Percentiles rank a stretch among this genome's conserved stretches.
Conservation (phyloP, 805 yeast genomes). For the Brettanomyces custersianus region DNA sequence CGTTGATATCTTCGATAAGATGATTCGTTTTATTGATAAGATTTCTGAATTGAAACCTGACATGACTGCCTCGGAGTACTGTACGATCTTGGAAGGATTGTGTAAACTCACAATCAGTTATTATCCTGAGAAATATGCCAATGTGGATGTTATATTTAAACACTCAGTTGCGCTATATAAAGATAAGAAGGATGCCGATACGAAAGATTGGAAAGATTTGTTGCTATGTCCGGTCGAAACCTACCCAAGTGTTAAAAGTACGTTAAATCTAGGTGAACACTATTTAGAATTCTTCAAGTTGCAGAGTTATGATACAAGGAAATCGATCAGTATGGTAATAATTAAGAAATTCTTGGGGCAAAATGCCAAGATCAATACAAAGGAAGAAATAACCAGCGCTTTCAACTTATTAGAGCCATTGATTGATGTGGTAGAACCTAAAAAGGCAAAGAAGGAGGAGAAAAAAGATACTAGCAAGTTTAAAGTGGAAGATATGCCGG, state of each 20-base stretch:
- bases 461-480: constrained; percentile 25
- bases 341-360: constrained; percentile 44
- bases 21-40: constrained; percentile 56
- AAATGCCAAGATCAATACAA: constrained; percentile 28
- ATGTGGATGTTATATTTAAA: constrained; percentile 53
- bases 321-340: constrained; percentile 50
- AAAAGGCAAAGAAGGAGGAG: constrained; percentile 11
- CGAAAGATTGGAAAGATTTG: constrained; percentile 28
- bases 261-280: constrained; percentile 32
- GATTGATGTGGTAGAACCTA: constrained; percentile 20
- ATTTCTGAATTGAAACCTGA: constrained; percentile 53
- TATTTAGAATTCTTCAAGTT: constrained; percentile 47
- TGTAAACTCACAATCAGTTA: constrained; percentile 55
- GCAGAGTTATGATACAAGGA: constrained; percentile 44
- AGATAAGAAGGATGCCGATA: constrained; percentile 17
- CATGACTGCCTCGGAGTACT: constrained; percentile 56
- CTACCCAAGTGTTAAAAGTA: constrained; percentile 27
- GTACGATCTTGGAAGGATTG: constrained; percentile 56
- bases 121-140: constrained; percentile 51
- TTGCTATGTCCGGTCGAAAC: constrained; percentile 40
- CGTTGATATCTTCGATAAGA: constrained; percentile 42
- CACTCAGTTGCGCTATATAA: constrained; percentile 36
- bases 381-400: constrained; percentile 48
- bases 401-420: constrained; percentile 51
- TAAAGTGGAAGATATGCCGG: constrained; percentile 15